A percentile compares a stretch with the other conserved stretches of the same genome.
Conservation (phyloP, 805 yeast genomes). For the Ogataea polymorpha region DNA sequence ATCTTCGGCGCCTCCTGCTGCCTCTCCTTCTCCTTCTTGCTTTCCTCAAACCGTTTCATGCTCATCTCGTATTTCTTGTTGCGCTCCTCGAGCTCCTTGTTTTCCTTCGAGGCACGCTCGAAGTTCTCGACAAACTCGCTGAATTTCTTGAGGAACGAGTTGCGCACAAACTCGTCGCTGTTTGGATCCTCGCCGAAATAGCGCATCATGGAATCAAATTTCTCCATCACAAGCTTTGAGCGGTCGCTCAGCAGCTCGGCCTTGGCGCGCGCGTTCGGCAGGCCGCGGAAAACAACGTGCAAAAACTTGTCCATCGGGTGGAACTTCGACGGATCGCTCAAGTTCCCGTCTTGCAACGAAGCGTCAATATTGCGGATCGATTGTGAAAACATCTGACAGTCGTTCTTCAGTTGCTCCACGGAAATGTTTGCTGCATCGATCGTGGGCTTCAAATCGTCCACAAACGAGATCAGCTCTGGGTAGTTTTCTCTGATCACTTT, state of each 20-base stretch:
- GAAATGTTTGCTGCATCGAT: conserved; percentile 66
- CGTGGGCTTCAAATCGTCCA: conserved; percentile 66
- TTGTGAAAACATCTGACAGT: conserved; percentile 61
- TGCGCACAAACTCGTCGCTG: conserved; percentile 59
- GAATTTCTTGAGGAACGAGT: conserved; percentile 74
- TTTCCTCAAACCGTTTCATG: conserved; percentile 54
- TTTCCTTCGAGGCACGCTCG: conserved; percentile 75
- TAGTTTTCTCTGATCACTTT: conserved; percentile 78
- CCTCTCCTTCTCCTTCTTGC: conserved; percentile 34
- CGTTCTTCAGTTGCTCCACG: conserved; percentile 74
- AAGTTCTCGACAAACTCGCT: conserved; percentile 77
- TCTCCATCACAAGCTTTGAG: conserved; percentile 56
- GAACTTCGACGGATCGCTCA: conserved; percentile 71
- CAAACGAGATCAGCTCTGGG: conserved; percentile 72
- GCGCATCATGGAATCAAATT: conserved; percentile 69
- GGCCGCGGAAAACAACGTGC: conserved; percentile 53
- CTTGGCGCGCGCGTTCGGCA: conserved; percentile 75
- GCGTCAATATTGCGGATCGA: conserved; percentile 66
- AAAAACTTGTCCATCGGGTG: conserved; percentile 84
- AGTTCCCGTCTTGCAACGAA: conserved; percentile 77
- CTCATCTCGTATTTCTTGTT: conserved; percentile 72
- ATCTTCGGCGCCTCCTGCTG: conserved; percentile 37
- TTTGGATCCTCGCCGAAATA: conserved; percentile 86
- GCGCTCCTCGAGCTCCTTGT: conserved; percentile 78
- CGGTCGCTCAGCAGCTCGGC: conserved; percentile 63